A percentile compares a stretch with the other conserved stretches of the same genome.
phyloP scores from a whole-genome alignment of 1,284 basidiomycete species.

The Ceratobasidium sp. region DNA sequence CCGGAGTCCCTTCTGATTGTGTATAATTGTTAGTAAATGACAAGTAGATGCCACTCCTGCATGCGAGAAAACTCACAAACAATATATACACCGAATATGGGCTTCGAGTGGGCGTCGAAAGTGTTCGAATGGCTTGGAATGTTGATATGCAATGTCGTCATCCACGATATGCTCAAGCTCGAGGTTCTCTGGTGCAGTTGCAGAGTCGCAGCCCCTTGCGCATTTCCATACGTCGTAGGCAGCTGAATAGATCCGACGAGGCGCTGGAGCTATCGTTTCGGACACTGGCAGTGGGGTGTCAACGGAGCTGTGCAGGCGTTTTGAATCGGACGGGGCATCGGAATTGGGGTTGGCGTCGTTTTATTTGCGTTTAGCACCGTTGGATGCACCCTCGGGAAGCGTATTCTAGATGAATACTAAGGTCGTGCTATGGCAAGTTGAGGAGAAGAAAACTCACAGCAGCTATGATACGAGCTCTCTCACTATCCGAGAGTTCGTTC shows the following conservation, averaged over 20 bases:
- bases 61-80: constrained; percentile 6
- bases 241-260: no score
- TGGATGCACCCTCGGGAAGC: background rate
- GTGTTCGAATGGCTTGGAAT: background rate
- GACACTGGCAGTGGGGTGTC: background rate
- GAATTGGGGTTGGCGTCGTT: background rate
- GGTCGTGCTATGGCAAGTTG: background rate
- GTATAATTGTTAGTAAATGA: background rate
- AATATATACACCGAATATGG: constrained; percentile 21
- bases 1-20: background rate
- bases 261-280: no score
- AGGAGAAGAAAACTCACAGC: background rate
- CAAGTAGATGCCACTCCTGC: background rate
- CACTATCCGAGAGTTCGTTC: background rate
- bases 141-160: constrained; percentile 1
- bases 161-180: background rate
- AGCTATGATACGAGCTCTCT: constrained; percentile 6
- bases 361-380: background rate
- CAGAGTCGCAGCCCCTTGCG: background rate
- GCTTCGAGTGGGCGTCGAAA: background rate
- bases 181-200: background rate
- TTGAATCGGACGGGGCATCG: background rate
- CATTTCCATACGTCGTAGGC: constrained; percentile 11
- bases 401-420: background rate
- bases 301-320: background rate